These are phyloP conservation scores for Globisporangium rhizosaccharum DNA, from an alignment of 352 stramenopile species.

Conservation along the genomic window DNA sequence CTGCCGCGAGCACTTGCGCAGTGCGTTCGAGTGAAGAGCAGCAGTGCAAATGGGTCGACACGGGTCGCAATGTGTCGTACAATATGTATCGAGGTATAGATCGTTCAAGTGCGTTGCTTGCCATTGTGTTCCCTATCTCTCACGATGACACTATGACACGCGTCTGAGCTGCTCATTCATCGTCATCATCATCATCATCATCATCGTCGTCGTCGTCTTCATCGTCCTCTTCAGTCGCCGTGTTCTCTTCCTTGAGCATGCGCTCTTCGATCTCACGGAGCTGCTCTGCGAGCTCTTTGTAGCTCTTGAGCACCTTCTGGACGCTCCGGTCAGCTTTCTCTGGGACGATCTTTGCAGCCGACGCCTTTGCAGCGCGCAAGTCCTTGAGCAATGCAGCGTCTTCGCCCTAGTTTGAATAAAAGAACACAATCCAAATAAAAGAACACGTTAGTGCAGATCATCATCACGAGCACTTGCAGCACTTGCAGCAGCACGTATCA, in stretches of 20 bases:
- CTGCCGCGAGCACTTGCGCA: slow-evolving; percentile 46
- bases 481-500: background rate
- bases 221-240: slow-evolving; percentile 36
- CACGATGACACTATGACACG: too few relatives aligned
- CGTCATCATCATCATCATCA: slow-evolving; percentile 14
- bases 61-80: background rate
- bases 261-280: slow-evolving; percentile 63
- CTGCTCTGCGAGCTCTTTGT: slow-evolving; percentile 61
- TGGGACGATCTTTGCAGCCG: slow-evolving; percentile 47
- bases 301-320: slow-evolving; percentile 66
- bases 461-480: background rate
- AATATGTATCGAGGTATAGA: background rate
- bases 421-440: background rate
- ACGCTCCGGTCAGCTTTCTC: slow-evolving; percentile 68
- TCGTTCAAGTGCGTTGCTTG: too few relatives aligned
- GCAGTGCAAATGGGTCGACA: too few relatives aligned
- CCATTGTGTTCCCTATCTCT: too few relatives aligned
- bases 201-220: slow-evolving; percentile 16
- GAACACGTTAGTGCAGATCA: background rate
- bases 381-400: slow-evolving; percentile 59
- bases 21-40: slow-evolving; percentile 24
- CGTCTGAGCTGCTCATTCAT: background rate
- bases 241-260: slow-evolving; percentile 42
- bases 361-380: slow-evolving; percentile 45
- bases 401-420: slow-evolving; percentile 19